A percentile compares a stretch with the other conserved stretches of the same genome.
These are phyloP conservation scores for Lachancea nothofagi DNA, from an alignment of 805 yeast species.

Conservation along the genomic window DNA sequence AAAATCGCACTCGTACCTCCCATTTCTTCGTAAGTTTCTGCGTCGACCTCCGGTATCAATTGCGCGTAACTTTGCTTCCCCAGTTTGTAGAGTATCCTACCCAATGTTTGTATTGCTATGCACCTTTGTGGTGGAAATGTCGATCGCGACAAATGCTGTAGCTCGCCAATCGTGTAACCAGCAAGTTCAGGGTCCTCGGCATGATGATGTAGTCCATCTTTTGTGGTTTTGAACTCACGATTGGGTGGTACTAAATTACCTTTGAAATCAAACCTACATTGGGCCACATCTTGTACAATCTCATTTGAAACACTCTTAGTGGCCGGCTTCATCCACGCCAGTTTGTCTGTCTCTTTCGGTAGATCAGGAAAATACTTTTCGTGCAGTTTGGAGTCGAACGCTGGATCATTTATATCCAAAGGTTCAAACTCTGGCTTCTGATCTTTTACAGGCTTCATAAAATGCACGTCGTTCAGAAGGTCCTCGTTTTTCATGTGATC, in stretches of 20 bases:
- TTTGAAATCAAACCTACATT: slow-evolving; percentile 80
- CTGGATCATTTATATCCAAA: slow-evolving; percentile 68
- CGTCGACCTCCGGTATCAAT: slow-evolving; percentile 43
- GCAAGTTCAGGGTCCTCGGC: slow-evolving; percentile 83
- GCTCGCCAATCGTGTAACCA: slow-evolving; percentile 83
- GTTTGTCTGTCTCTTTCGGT: slow-evolving; percentile 71
- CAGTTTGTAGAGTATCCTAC: slow-evolving; percentile 77
- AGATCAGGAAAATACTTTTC: slow-evolving; percentile 85
- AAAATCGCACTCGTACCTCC: slow-evolving; percentile 35
- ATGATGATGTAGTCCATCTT: slow-evolving; percentile 84
- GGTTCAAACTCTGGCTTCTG: slow-evolving; percentile 27
- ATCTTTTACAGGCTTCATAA: slow-evolving; percentile 46
- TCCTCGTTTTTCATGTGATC: slow-evolving; percentile 42
- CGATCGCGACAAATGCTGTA: slow-evolving; percentile 74
- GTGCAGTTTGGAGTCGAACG: slow-evolving; percentile 72
- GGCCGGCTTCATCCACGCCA: slow-evolving; percentile 88
- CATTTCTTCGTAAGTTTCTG: slow-evolving; percentile 35
- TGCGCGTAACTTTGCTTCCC: slow-evolving; percentile 56
- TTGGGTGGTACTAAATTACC: slow-evolving; percentile 68
- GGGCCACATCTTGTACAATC: slow-evolving; percentile 46
- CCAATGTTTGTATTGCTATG: slow-evolving; percentile 79
- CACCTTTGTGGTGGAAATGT: slow-evolving; percentile 80
- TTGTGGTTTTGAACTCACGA: slow-evolving; percentile 45
- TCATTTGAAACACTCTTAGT: slow-evolving; percentile 35
- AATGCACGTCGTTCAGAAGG: slow-evolving; percentile 50